Conservation (phyloP, 176 grass and related monocot species). For the Paspalum vaginatum region DNA sequence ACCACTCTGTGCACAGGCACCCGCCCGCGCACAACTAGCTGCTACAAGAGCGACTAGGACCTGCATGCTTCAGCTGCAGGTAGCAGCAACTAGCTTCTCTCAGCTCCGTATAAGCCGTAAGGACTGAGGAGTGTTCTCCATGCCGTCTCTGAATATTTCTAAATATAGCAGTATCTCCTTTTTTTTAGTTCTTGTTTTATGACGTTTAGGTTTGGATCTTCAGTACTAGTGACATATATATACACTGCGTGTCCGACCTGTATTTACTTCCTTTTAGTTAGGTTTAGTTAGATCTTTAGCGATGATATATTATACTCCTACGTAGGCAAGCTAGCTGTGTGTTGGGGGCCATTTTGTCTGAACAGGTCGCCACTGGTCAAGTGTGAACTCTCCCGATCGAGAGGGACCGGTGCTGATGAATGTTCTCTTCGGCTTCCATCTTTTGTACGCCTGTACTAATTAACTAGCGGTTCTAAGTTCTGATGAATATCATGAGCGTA, state of each 20-base stretch:
- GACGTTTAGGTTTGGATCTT: background rate
- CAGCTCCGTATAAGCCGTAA: no score
- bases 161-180: background rate
- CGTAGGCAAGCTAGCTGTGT: background rate
- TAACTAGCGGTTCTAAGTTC: background rate
- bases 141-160: background rate
- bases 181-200: background rate
- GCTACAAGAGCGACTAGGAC: no score
- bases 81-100: no score
- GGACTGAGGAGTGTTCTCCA: background rate
- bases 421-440: background rate
- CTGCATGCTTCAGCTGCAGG: no score
- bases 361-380: background rate
- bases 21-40: constrained; percentile 73
- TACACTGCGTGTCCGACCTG: background rate
- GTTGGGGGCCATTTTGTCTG: constrained; percentile 34
- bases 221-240: background rate
- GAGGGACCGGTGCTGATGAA: background rate
- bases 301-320: background rate
- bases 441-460: background rate
- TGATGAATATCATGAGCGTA: background rate
- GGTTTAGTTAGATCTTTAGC: background rate
- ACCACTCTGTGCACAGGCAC: constrained; percentile 41
- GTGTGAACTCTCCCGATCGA: background rate
- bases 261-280: background rate